phyloP scores from a whole-genome alignment of 805 yeast species.

The Debaryomyces maramus region DNA sequence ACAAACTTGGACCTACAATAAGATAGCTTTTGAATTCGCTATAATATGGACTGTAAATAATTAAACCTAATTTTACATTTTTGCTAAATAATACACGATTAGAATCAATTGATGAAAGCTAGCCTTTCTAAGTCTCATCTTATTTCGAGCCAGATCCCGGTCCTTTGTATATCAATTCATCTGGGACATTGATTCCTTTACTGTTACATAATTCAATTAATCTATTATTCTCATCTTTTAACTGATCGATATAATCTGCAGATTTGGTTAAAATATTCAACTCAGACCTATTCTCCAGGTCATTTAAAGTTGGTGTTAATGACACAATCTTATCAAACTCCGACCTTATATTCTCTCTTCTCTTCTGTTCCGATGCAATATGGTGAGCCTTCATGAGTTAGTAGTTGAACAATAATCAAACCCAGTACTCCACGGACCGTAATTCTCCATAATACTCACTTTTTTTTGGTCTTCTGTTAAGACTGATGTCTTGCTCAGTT shows the following conservation, averaged over 20 bases:
- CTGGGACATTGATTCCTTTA: constrained; percentile 44
- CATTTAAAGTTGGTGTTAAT: constrained; percentile 69
- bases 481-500: constrained; percentile 26
- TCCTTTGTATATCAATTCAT: constrained; percentile 33
- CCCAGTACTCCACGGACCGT: neutral
- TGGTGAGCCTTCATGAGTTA: constrained; percentile 57
- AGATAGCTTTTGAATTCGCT: constrained; percentile 13
- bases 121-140: too few species aligned
- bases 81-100: neutral
- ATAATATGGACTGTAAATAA: constrained; percentile 18
- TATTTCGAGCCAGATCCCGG: constrained; percentile 15
- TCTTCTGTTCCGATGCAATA: constrained; percentile 80
- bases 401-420: constrained; percentile 6
- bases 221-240: constrained; percentile 50
- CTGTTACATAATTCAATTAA: constrained; percentile 43
- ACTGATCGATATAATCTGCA: constrained; percentile 51
- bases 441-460: constrained; percentile 20
- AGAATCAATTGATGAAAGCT: neutral
- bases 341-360: constrained; percentile 80
- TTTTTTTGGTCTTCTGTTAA: constrained; percentile 39
- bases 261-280: constrained; percentile 68
- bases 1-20: constrained; percentile 10
- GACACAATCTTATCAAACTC: constrained; percentile 77
- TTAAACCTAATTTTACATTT: constrained; percentile 1
- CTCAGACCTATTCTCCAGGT: constrained; percentile 79